A percentile compares a stretch with the other conserved stretches of the same genome.
These are phyloP conservation scores for Pythium aristosporum DNA, from an alignment of 352 stramenopile species.

Conservation along the genomic window DNA sequence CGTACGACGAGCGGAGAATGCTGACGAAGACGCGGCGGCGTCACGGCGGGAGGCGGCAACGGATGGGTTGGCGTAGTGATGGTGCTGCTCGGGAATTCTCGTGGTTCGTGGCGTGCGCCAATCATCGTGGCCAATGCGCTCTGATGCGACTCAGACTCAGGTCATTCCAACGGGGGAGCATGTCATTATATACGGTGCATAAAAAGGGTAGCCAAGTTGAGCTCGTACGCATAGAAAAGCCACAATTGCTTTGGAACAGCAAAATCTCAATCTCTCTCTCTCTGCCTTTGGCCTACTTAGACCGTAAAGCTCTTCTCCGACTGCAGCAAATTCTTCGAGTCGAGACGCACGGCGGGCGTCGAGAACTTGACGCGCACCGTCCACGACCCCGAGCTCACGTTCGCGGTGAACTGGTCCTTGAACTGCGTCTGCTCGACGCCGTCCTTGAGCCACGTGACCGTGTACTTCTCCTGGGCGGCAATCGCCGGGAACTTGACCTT, in stretches of 20 bases:
- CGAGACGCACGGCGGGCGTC: constrained; percentile 31
- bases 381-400: constrained; percentile 15
- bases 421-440: constrained; percentile 20
- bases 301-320: no score
- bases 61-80: background rate
- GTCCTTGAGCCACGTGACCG: constrained; percentile 26
- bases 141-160: no score
- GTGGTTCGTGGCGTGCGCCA: constrained; percentile 17
- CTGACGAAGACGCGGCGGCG: background rate
- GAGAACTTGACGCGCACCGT: constrained; percentile 28
- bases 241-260: no score
- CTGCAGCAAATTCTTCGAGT: constrained; percentile 23
- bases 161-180: no score
- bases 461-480: constrained; percentile 30
- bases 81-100: constrained; percentile 4
- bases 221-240: no score
- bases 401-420: constrained; percentile 16
- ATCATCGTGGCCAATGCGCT: background rate
- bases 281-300: no score
- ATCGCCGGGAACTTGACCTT: constrained; percentile 21
- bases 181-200: no score
- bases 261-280: no score
- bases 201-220: no score
- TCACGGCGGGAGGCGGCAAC: background rate
- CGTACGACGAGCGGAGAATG: constrained; percentile 5